Evolutionary conservation across 2,329 filamentous ascomycete species (phyloP).

Genomic region (Colletotrichum sp.): DNA sequence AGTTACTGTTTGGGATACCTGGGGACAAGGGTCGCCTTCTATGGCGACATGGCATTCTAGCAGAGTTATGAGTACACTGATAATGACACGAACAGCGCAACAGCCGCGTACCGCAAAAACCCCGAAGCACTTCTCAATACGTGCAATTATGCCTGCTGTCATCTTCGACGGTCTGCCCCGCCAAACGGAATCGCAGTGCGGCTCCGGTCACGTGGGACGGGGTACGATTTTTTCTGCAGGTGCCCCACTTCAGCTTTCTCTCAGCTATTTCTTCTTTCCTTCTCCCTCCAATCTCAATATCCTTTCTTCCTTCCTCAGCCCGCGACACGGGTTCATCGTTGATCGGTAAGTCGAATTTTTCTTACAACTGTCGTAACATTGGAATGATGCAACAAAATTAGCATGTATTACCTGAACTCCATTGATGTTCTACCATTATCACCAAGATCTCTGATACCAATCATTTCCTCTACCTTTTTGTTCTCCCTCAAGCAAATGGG

Average conservation of each 20-base stretch:
- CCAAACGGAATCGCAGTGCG: neutral
- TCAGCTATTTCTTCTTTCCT: neutral
- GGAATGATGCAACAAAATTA: slow-evolving; percentile 57
- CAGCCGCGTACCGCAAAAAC: neutral
- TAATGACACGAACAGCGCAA: neutral
- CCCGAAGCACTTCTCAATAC: neutral
- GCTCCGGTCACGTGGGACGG: neutral
- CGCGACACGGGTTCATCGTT: neutral
- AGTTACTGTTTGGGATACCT: neutral
- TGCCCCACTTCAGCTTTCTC: neutral
- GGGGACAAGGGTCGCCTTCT: neutral
- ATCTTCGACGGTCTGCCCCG: neutral
- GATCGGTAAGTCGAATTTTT: slow-evolving; percentile 27
- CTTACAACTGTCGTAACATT: slow-evolving; percentile 10
- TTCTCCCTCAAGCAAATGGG: neutral
- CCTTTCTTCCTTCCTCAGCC: neutral
- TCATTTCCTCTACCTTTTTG: slow-evolving; percentile 11
- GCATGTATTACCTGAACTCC: slow-evolving; percentile 65
- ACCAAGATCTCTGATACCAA: slow-evolving; percentile 74
- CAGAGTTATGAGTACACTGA: neutral
- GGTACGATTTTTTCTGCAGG: neutral
- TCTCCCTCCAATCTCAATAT: neutral
- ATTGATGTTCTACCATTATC: slow-evolving; percentile 66
- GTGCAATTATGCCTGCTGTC: neutral
- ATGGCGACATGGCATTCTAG: neutral